Evolutionary conservation across 2,329 filamentous ascomycete genomes (phyloP).

Genomic region (Pseudogymnoascus sp.): DNA sequence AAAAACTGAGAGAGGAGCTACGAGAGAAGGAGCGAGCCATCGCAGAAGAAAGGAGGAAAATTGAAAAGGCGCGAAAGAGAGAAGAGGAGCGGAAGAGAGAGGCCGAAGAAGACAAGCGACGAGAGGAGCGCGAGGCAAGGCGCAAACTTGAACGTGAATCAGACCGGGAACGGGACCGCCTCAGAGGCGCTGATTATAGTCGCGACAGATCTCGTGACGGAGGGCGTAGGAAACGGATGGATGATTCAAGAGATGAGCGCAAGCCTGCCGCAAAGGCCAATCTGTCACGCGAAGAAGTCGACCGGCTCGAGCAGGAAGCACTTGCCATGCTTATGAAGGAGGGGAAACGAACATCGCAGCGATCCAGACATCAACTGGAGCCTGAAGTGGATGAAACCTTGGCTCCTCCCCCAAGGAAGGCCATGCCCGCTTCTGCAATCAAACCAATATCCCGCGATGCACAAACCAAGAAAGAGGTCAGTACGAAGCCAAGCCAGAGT

Average conservation of each 20-base stretch:
- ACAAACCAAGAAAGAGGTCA: slow-evolving; percentile 15
- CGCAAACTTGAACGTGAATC: slow-evolving; percentile 23
- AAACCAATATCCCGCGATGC: slow-evolving; percentile 26
- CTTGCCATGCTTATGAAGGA: slow-evolving; percentile 29
- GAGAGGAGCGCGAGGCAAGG: slow-evolving; percentile 28
- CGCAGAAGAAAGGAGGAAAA: slow-evolving; percentile 53
- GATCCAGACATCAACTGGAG: slow-evolving; percentile 27
- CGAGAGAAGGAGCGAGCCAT: slow-evolving; percentile 48
- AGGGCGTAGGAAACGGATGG: slow-evolving; percentile 10
- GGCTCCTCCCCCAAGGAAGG: slow-evolving; percentile 28
- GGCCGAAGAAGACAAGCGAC: slow-evolving; percentile 37
- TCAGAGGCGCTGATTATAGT: slow-evolving; percentile 19
- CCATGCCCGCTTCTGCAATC: slow-evolving; percentile 28
- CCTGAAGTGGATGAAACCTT: slow-evolving; percentile 28
- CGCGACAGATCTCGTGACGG: slow-evolving; percentile 1
- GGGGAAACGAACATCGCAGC: slow-evolving; percentile 24
- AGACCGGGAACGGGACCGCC: slow-evolving; percentile 17
- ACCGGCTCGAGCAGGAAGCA: slow-evolving; percentile 27
- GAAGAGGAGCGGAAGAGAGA: slow-evolving; percentile 39
- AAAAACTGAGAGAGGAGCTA: slow-evolving; percentile 52
- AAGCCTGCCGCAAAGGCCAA: slow-evolving; percentile 16
- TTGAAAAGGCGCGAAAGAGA: slow-evolving; percentile 47
- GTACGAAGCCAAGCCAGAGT: neutral
- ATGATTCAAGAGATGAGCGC: slow-evolving; percentile 9
- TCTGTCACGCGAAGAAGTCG: slow-evolving; percentile 27